Percentiles rank a stretch among this genome's conserved stretches.
Evolutionary conservation across 2,329 filamentous ascomycete genomes (phyloP).

Genomic region (Aspergillus sp.): DNA sequence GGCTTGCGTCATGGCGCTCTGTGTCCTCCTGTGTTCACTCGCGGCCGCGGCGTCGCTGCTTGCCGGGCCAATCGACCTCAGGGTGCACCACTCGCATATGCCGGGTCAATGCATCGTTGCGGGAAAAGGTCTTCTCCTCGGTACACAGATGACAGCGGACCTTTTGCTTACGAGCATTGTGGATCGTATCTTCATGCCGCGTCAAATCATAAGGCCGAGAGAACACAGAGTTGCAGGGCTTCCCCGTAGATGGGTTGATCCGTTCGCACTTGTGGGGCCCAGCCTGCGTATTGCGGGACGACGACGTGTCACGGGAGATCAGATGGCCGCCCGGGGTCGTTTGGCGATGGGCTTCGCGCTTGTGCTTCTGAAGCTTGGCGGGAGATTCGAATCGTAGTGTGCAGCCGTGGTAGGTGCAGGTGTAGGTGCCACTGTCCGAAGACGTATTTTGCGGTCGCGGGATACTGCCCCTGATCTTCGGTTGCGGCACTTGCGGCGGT

Average conservation of each 20-base stretch:
- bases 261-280: conserved; percentile 89
- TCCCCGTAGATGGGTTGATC: conserved; percentile 89
- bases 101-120: conserved; percentile 85
- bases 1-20: neutral
- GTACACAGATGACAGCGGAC: conserved; percentile 87
- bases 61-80: conserved; percentile 73
- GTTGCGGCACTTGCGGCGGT: conserved; percentile 27
- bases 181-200: conserved; percentile 92
- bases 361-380: conserved; percentile 83
- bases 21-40: conserved; percentile 17
- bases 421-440: conserved; percentile 82
- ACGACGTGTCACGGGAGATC: conserved; percentile 35
- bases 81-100: conserved; percentile 94
- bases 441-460: conserved; percentile 55
- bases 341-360: conserved; percentile 82
- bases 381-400: conserved; percentile 81
- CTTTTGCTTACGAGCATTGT: conserved; percentile 90
- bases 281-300: conserved; percentile 72
- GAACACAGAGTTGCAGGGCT: conserved; percentile 89
- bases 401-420: conserved; percentile 91
- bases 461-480: conserved; percentile 24
- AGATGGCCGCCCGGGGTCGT: conserved; percentile 47
- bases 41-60: conserved; percentile 39
- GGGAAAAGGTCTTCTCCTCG: conserved; percentile 94
- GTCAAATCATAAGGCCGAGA: conserved; percentile 95